Evolutionary conservation across 2,329 filamentous ascomycete species (phyloP).

Genomic region (Zarea fungicola): DNA sequence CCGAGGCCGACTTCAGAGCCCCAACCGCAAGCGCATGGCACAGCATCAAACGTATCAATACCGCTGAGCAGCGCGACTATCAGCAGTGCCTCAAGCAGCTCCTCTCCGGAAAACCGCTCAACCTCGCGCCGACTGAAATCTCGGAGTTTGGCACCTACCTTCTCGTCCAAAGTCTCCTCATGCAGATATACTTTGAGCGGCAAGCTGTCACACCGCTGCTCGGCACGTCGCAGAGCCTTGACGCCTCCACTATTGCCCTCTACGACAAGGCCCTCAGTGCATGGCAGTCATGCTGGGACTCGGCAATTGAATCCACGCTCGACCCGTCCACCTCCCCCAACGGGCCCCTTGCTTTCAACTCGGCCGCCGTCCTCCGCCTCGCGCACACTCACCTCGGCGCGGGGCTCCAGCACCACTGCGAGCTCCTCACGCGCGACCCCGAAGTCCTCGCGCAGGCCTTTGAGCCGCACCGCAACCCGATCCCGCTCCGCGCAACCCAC

Average conservation of each 20-base stretch:
- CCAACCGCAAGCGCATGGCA: background rate
- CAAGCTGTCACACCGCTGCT: constrained; percentile 7
- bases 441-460: constrained; percentile 40
- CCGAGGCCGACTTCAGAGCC: background rate
- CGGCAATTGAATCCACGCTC: constrained; percentile 46
- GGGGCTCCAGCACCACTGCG: constrained; percentile 26
- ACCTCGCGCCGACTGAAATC: constrained; percentile 22
- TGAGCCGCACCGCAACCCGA: constrained; percentile 24
- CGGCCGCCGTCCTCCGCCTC: constrained; percentile 25
- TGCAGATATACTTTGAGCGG: constrained; percentile 47
- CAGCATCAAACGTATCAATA: background rate
- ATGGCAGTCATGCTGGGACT: constrained; percentile 50
- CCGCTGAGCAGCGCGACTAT: background rate
- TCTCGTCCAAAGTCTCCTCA: constrained; percentile 48
- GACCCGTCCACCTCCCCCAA: constrained; percentile 45
- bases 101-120: constrained; percentile 19
- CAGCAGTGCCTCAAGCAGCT: constrained; percentile 15
- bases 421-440: constrained; percentile 42
- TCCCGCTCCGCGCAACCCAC: constrained; percentile 35
- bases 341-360: constrained; percentile 47
- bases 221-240: constrained; percentile 3
- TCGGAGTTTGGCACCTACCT: constrained; percentile 50
- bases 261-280: constrained; percentile 33
- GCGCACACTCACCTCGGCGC: constrained; percentile 24
- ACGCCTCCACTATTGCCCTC: constrained; percentile 3